Percentiles rank a stretch among this genome's conserved stretches.
phyloP scores from a whole-genome alignment of 192 early-diverging fungal species.

The Rhizophlyctis rosea region DNA sequence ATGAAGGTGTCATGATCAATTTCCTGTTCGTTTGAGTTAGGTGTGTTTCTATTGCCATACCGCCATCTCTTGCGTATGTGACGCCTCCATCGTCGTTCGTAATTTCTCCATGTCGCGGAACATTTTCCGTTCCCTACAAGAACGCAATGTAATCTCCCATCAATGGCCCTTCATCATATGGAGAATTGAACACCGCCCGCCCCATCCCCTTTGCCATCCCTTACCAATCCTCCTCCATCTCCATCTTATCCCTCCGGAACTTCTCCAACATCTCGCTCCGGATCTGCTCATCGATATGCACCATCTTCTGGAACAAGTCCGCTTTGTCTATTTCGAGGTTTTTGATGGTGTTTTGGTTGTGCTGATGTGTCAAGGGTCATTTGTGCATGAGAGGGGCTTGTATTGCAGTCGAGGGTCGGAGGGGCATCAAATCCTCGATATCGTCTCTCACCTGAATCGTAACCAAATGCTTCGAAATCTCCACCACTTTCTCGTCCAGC shows the following conservation, averaged over 20 bases:
- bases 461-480: conserved; percentile 5
- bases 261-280: conserved; percentile 40
- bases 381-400: neutral
- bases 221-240: conserved; percentile 16
- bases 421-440: neutral
- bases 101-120: conserved; percentile 2
- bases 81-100: neutral
- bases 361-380: conserved; percentile 14
- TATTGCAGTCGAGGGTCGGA: neutral
- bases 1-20: too few relatives aligned
- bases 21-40: too few relatives aligned
- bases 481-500: conserved; percentile 44
- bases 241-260: conserved; percentile 38
- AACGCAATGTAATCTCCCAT: too few relatives aligned
- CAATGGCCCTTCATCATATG: too few relatives aligned
- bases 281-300: conserved; percentile 43
- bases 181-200: neutral
- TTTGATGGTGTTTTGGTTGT: conserved; percentile 20
- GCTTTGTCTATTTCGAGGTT: conserved; percentile 49
- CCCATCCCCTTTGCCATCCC: neutral
- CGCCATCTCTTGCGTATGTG: conserved; percentile 3
- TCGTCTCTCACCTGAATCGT: conserved; percentile 29
- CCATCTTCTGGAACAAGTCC: conserved; percentile 54
- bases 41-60: too few relatives aligned
- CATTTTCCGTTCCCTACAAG: neutral